Base-by-base conservation (phyloP, 495 filamentous ascomycete genomes). In the Penicillium pancosmium region DNA sequence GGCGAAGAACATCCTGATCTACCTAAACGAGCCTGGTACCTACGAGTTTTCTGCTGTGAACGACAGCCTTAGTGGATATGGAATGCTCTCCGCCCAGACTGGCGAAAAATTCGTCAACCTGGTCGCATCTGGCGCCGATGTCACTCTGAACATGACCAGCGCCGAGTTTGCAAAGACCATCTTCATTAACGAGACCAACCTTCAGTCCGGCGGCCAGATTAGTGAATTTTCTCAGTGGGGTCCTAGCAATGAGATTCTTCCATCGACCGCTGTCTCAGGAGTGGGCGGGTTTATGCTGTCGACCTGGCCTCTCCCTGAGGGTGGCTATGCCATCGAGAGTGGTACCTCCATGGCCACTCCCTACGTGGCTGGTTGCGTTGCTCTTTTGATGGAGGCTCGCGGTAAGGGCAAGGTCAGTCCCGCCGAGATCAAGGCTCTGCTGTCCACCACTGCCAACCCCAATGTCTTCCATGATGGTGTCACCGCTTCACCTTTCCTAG, bases 271-370 rank as follows among this genome's bases (percentile, higher is more conserved):
- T 63, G 70, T 84, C 56, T 73, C 76, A 13, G 74, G 80, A 2
- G 80, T 80, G 1, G 84, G 84, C 46, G 83, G 83, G 16, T 73
- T 74, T 52, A 86, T 86, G 60, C 66, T 85, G 51, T 80, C 83
- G 25, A 86, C 84, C 4, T 85, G 74, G 54, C 84, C 83, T 11
- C 64, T 79, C 0, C 73, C 79, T 40, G 62, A 77, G 15, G 77
- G 73, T 25, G 70, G 77, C 2, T 76, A 73, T 27, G 71, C 62
- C 4, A 62, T 76, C 9, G 57, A 80, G n/a, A 77, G 69, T 33
- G 83, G 83, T 55, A 85, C 83, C 0, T 82, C 79, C 25, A 86
- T 86, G 84, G 77, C 83, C 3, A 68, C 77, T 18, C 82, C 82
- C 6, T 81, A 80, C 58, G 76, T 79, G 7, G 83, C 83, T 7